phyloP scores from a whole-genome alignment of 2,329 filamentous ascomycete species.

The Simplicillium aogashimaense region DNA sequence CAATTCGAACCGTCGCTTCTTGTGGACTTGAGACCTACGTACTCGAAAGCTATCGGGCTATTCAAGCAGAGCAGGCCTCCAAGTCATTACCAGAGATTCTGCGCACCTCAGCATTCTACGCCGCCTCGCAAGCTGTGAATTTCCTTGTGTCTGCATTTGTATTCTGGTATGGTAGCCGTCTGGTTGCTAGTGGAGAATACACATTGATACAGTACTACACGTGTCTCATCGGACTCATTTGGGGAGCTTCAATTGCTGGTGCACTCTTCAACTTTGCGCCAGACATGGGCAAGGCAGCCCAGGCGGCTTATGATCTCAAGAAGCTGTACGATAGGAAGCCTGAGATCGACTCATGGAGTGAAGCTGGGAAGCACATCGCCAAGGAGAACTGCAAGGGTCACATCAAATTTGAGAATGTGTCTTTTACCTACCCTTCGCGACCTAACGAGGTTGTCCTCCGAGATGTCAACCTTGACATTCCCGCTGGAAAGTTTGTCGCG shows the following conservation, averaged over 20 bases:
- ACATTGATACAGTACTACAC: conserved; percentile 43
- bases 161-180: conserved; percentile 30
- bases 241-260: conserved; percentile 28
- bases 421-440: conserved; percentile 59
- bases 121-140: conserved; percentile 24
- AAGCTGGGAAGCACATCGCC: conserved; percentile 48
- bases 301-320: conserved; percentile 68
- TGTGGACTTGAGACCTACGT: conserved; percentile 25
- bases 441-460: conserved; percentile 55
- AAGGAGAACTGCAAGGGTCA: conserved; percentile 48
- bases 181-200: conserved; percentile 30
- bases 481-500: conserved; percentile 38
- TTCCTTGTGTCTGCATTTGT: conserved; percentile 28
- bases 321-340: conserved; percentile 69
- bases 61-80: conserved; percentile 14
- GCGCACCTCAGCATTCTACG: conserved; percentile 23
- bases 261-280: conserved; percentile 61
- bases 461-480: conserved; percentile 42
- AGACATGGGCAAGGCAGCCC: conserved; percentile 77
- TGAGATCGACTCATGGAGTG: conserved; percentile 65
- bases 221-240: conserved; percentile 41
- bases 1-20: conserved; percentile 33
- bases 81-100: conserved; percentile 18
- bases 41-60: conserved; percentile 19
- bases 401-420: conserved; percentile 51